Percentiles rank a stretch among this genome's conserved stretches.
phyloP scores from a whole-genome alignment of 768 basidiomycete species.

The Serendipita sp. region DNA sequence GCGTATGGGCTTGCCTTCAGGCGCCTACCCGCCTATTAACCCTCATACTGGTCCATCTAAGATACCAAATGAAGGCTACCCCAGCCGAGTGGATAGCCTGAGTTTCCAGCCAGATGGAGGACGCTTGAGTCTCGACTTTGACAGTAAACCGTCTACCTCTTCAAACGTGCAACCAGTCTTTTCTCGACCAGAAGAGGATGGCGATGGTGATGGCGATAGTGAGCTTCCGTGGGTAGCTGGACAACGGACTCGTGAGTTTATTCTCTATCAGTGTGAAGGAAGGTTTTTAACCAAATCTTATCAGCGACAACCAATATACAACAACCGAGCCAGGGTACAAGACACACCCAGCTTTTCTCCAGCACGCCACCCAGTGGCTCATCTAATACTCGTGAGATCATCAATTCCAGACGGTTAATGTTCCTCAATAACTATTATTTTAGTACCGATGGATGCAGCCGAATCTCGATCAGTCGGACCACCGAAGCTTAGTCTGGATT shows the following conservation, averaged over 20 bases:
- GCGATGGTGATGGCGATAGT: conserved; percentile 14
- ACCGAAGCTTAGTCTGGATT: neutral
- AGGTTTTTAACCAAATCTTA: too few relatives aligned
- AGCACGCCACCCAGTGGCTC: neutral
- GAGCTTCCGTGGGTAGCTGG: conserved; percentile 40
- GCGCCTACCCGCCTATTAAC: conserved; percentile 3
- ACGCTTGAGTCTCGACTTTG: neutral
- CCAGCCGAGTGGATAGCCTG: neutral
- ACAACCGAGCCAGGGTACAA: too few relatives aligned
- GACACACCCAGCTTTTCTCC: too few relatives aligned
- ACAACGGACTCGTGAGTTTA: neutral
- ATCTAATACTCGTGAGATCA: neutral
- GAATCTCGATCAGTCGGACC: neutral
- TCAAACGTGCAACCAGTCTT: neutral
- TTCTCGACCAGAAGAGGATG: neutral
- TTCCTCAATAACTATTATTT: neutral
- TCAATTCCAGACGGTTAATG: neutral
- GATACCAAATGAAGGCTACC: neutral
- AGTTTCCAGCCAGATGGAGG: neutral
- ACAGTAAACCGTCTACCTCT: neutral
- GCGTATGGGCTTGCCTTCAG: conserved; percentile 2
- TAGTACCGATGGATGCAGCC: neutral
- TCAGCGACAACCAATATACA: too few relatives aligned
- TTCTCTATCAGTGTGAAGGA: neutral
- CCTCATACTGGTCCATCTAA: conserved; percentile 8